These are phyloP conservation scores for Zygosaccharomyces bisporus DNA, from an alignment of 805 yeast species.

Conservation along the genomic window DNA sequence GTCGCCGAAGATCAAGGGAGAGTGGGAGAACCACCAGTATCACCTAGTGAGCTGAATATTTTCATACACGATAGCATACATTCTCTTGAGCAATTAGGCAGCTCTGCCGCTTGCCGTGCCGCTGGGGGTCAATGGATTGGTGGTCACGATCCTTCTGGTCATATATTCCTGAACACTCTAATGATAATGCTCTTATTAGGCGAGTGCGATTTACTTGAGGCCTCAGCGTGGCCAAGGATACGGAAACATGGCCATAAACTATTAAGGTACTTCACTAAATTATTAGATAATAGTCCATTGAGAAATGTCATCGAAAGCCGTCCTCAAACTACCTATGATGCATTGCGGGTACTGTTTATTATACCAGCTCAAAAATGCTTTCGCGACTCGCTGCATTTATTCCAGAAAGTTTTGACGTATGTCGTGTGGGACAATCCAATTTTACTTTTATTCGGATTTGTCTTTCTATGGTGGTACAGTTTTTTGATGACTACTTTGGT, in stretches of 20 bases:
- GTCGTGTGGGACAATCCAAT: constrained; percentile 29
- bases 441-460: constrained; percentile 34
- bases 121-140: constrained; percentile 70
- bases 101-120: constrained; percentile 46
- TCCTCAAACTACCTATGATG: constrained; percentile 4
- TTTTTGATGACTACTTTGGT: constrained; percentile 75
- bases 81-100: constrained; percentile 29
- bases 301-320: constrained; percentile 14
- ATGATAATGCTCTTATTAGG: constrained; percentile 52
- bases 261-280: constrained; percentile 2
- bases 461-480: constrained; percentile 79
- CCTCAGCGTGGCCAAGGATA: constrained; percentile 9
- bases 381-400: constrained; percentile 7
- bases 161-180: constrained; percentile 62
- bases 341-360: constrained; percentile 10
- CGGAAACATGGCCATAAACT: neutral
- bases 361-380: constrained; percentile 13
- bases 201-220: constrained; percentile 42
- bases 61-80: constrained; percentile 17
- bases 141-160: constrained; percentile 97
- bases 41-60: constrained; percentile 16
- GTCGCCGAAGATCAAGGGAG: neutral
- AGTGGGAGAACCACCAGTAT: neutral
- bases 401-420: constrained; percentile 5
- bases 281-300: constrained; percentile 16